Evolutionary conservation across 768 basidiomycete genomes (phyloP), one percentile per base, ranked within the genome.

Genomic region (Trametes elegans): DNA sequence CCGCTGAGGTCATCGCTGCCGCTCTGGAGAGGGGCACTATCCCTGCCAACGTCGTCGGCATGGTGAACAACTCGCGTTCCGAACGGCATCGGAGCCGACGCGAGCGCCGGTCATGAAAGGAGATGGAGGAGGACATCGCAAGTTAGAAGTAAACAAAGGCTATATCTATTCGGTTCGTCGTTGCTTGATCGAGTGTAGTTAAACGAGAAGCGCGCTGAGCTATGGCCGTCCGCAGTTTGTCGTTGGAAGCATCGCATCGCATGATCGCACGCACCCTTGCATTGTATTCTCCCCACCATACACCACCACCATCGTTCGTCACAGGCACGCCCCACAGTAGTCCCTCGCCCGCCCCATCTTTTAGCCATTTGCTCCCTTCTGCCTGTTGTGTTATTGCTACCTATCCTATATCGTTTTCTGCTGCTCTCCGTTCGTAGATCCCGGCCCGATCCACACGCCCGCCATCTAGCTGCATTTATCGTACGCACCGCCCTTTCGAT

Each of bases 1-100:
- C 94, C 23, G 91, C 93, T 29, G 94, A 97, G 62, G 81, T 96
- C 53, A 93, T 97, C 62, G 81, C 90, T 21, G 90, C 91, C 42
- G 92, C 93, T 7, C 71, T 97, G 62, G 94, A 93, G 71, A 87
- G 87, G 7, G 78, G 76, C 39, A 69, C 80, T 14, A 73, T 89
- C 29, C 87, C 89, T n/a, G 62, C 77, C 8, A 79, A 75, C 55
- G 73, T 80, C 3, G 73, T 87, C 32, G 82, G 83, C 16, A 59
- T 55, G 9, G 41, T 56, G 39, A 55, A 50, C 53, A 19, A 53
- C 26, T 59, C 63, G 21, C 65, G 67, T 13, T 64, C 63, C 7
- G 66, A 66, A 16, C 48, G 87, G 68, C 81, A 81, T 55, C 76
- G 84, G 54, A 77, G 76, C 58, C 74, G 80, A 38, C 59, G 68